Base-by-base conservation (phyloP, 192 early-diverging fungal species). In the Chytriomyces confervae region DNA sequence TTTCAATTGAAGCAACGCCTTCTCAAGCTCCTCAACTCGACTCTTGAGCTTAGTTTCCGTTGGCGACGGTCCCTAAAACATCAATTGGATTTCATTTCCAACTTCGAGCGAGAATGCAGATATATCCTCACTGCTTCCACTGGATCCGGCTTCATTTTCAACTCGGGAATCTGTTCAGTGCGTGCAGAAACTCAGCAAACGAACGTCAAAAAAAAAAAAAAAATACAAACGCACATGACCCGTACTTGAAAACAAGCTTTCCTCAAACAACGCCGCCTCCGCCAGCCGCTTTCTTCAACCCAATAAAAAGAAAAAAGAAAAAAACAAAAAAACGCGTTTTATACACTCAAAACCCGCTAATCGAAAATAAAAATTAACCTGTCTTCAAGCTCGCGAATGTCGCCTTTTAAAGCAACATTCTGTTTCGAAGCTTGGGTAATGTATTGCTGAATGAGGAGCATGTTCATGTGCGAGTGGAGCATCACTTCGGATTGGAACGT, bases 391-490 rank as follows among this genome's bases (percentile, higher is more conserved):
- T 49, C 61, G 5, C 69, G 13, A 3, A 79, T 61, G 49, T 79
- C 62, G 9, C 61, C 77, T 13, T 64, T 27, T 16, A 72, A 50
- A 18, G 10, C 29, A 11, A 79, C 29, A 8, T 63, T 50, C 18
- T 63, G 47, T 50, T 44, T 43, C 18, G 23, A 60, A 6, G 66
- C 69, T 46, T 79, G 69, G 5, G 11, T 43, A 23, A 79, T 20
- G 51, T 79, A 79, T 51, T 79, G 77, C 68, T 63, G 69, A 23
- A 79, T 51, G 9, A 79, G 48, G 8, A 79, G 50, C 43, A 65
- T 36, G 48, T 72, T 66, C 69, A 66, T 70, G 50, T 79, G 77
- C 18, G 69, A 45, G 13, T 79, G 77, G 44, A 61, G 70, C 77
- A 79, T 79, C 16, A 67, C 46, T 45, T 79, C 77, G 24, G 24